Base-by-base conservation (phyloP, 2,329 filamentous ascomycete genomes). In the Fusarium temperatum region DNA sequence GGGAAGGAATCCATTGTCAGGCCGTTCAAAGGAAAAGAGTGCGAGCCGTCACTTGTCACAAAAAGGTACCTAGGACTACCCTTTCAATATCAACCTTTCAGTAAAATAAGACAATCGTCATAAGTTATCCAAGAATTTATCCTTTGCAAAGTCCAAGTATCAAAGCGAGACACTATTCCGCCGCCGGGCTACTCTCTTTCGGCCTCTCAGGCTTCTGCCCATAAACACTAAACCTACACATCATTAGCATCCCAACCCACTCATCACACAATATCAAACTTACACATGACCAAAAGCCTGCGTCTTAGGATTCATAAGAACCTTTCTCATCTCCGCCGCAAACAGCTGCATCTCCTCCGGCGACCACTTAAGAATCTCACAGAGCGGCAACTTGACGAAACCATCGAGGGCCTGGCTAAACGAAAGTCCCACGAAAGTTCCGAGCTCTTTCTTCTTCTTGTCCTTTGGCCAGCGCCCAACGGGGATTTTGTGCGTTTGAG, bases 331-430 rank as follows among this genome's bases (percentile, higher is more conserved):
- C 39, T 78, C 75, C 3, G 44, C 68, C 5, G 63, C 74, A 55
- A 77, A 77, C 6, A 77, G 12, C 20, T 77, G 72, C 75, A 78
- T 77, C 30, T 75, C 66, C 14, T 67, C 72, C 0, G 68, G 56
- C 14, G 65, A 75, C 76, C 75, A 78, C 9, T 63, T 53, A 0
- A 78, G 55, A 15, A 77, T 63, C 20, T 74, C 72, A 32, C 75
- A 77, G 8, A 77, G 41, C 6, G 75, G 76, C 30, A 77, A 26
- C 51, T 77, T 77, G 9, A 77, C 47, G 9, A 75, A 77, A 3
- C 76, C 74, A 26, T 78, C 76, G 0, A 77, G 32, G 0, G 75
- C 76, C 24, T 78, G 75, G 18, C 75, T 78, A 6, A 77, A 78
- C 3, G 72, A 74, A 4, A 77, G 51, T 0, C 68, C 62, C 6